These are phyloP conservation scores for Colletotrichum sp. DNA, from an alignment of 2,329 filamentous ascomycete genomes.

Conservation along the genomic window DNA sequence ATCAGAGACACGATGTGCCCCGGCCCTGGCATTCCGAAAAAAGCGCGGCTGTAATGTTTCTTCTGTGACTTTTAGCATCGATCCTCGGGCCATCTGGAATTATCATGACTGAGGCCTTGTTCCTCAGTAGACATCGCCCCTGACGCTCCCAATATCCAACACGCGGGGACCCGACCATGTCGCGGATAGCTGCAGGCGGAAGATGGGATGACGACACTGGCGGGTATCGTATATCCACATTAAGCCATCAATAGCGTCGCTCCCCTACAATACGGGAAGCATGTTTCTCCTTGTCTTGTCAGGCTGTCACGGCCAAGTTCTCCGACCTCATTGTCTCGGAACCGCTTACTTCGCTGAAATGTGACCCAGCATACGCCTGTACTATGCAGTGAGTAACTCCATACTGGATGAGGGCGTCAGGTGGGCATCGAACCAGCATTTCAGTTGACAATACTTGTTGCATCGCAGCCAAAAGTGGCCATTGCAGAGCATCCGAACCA, in stretches of 20 bases:
- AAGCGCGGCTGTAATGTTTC: not conserved
- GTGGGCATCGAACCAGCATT: not conserved
- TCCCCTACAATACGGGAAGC: not conserved
- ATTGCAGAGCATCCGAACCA: not conserved
- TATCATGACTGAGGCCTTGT: not conserved
- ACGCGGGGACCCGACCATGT: not conserved
- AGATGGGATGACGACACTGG: constrained; percentile 18
- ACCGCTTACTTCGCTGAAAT: not conserved
- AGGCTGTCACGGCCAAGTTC: not conserved
- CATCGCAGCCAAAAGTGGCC: not conserved
- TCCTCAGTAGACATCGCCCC: not conserved
- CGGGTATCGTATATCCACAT: not conserved
- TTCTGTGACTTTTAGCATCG: not conserved
- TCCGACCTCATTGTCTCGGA: not conserved
- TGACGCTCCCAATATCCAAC: not conserved
- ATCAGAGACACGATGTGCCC: not conserved
- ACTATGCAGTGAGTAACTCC: not conserved
- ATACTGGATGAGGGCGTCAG: not conserved
- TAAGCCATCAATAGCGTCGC: not conserved
- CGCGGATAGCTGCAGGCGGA: not conserved
- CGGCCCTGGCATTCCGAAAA: not conserved
- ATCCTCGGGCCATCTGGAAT: not conserved
- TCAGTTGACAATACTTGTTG: not conserved
- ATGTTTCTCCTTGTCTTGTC: not conserved
- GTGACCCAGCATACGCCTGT: not conserved